These are phyloP conservation scores for Lichtheimia corymbifera DNA, from an alignment of 371 early-diverging fungal genomes.

Conservation along the genomic window DNA sequence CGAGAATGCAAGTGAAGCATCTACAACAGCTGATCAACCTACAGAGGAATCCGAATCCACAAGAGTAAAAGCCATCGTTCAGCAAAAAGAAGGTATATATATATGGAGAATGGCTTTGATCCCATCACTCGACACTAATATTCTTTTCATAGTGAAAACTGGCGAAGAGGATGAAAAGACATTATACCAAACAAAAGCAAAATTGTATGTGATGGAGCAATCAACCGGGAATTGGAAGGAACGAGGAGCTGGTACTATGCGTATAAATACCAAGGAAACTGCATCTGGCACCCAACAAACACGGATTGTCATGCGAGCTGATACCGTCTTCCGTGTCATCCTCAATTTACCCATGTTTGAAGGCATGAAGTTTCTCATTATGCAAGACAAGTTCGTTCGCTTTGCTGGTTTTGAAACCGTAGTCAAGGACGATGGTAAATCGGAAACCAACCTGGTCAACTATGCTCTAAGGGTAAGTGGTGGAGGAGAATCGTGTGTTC, in stretches of 20 bases:
- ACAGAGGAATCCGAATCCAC: slow-evolving; percentile 8
- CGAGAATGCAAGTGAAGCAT: not conserved
- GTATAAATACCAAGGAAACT: slow-evolving; percentile 36
- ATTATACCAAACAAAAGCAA: slow-evolving; percentile 47
- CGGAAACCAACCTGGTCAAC: slow-evolving; percentile 37
- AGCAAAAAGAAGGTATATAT: slow-evolving; percentile 24
- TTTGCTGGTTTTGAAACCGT: slow-evolving; percentile 51
- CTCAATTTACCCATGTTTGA: slow-evolving; percentile 56
- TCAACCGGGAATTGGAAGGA: slow-evolving; percentile 43
- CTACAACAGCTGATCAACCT: slow-evolving; percentile 5
- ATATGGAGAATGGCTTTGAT: not conserved
- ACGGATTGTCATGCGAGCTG: slow-evolving; percentile 66
- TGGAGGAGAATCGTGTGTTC: not conserved
- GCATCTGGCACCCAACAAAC: slow-evolving; percentile 15
- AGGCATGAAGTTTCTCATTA: slow-evolving; percentile 54
- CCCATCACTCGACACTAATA: too few species aligned
- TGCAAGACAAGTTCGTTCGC: slow-evolving; percentile 61
- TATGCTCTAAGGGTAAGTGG: slow-evolving; percentile 45
- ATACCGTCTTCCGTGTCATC: slow-evolving; percentile 60
- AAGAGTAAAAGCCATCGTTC: slow-evolving; percentile 30
- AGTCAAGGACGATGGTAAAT: slow-evolving; percentile 23
- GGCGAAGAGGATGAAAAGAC: slow-evolving; percentile 57
- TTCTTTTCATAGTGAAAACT: slow-evolving; percentile 31
- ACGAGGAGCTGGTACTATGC: slow-evolving; percentile 48
- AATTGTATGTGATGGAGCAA: slow-evolving; percentile 43